Evolutionary conservation across 345 rosid species (phyloP), one percentile per base, ranked within the genome.

Genomic region (Erysimum cheiranthoides): DNA sequence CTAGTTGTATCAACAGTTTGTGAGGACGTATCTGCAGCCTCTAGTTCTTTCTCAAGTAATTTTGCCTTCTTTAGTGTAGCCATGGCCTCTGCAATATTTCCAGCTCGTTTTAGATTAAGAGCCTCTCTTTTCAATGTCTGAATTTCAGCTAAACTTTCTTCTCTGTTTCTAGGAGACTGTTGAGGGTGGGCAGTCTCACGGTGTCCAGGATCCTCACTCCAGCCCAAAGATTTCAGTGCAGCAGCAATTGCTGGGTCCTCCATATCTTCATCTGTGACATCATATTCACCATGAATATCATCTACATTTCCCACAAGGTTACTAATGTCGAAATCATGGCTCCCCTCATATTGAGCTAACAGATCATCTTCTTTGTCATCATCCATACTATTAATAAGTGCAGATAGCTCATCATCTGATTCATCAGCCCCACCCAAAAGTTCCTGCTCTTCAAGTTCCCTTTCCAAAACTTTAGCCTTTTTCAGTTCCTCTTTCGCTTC

Each of bases 401-500:
- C 86, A 72, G 97, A 85, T 52, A 95, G 78, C 82, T 95, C 99
- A 84, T 95, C 97, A 68, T 95, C 97, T 54, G 96, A 89, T 81
- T 90, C 97, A 62, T 87, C 97, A 39, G 76, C 92, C 16, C 76
- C 93, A 21, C 85, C 93, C 83, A 89, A 77, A 63, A 92, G 84
- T 71, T 92, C 96, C 78, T 88, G 85, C 71, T 95, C 98, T 85
- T 95, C 97, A 69, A 89, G 84, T 77, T 92, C 86, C 85, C 85
- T 89, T 80, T 95, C 99, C 59, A 95, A 77, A 78, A 87, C 36
- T 80, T 95, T 95, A 66, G 98, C 98, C 73, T 72, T 87, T 84
- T 88, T 95, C 17, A 92, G 78, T 81, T 95, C 98, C 82, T 95
- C 96, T 85, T 95, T 95, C 54, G 99, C 99, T 86, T 95, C 98